phyloP scores from a whole-genome alignment of 768 basidiomycete genomes.

The Chalciporus piperatus region DNA sequence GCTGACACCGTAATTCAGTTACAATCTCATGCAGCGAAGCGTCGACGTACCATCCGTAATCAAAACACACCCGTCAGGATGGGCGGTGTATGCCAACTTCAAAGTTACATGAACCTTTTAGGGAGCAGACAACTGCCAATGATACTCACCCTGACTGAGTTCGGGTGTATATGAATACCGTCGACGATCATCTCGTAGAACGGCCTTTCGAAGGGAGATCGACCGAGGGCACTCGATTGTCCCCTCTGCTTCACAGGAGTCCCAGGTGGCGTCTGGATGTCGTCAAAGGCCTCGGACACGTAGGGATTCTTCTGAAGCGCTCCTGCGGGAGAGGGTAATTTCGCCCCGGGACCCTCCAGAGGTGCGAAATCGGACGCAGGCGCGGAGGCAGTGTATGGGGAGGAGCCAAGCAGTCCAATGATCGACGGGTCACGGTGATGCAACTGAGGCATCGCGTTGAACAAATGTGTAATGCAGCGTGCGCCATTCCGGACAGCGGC shows the following conservation, averaged over 20 bases:
- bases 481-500: slow-evolving; percentile 71
- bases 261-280: slow-evolving; percentile 53
- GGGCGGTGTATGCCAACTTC: slow-evolving; percentile 79
- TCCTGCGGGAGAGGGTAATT: slow-evolving; percentile 7
- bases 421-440: slow-evolving; percentile 92
- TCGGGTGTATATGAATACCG: slow-evolving; percentile 88
- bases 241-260: slow-evolving; percentile 38
- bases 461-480: slow-evolving; percentile 85
- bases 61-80: slow-evolving; percentile 82
- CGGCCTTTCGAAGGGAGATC: slow-evolving; percentile 57
- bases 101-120: neutral
- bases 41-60: slow-evolving; percentile 76
- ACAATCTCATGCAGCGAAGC: neutral
- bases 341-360: slow-evolving; percentile 16
- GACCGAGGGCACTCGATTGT: slow-evolving; percentile 40
- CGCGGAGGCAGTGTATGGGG: slow-evolving; percentile 53
- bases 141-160: slow-evolving; percentile 72
- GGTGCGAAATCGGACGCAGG: slow-evolving; percentile 33
- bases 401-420: slow-evolving; percentile 82
- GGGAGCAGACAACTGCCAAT: neutral
- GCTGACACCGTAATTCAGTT: slow-evolving; percentile 41
- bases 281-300: slow-evolving; percentile 64
- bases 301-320: slow-evolving; percentile 19
- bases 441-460: slow-evolving; percentile 90
- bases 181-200: slow-evolving; percentile 91